Conservation (phyloP, 2,329 filamentous ascomycete genomes). For the Claviceps cyperi region DNA sequence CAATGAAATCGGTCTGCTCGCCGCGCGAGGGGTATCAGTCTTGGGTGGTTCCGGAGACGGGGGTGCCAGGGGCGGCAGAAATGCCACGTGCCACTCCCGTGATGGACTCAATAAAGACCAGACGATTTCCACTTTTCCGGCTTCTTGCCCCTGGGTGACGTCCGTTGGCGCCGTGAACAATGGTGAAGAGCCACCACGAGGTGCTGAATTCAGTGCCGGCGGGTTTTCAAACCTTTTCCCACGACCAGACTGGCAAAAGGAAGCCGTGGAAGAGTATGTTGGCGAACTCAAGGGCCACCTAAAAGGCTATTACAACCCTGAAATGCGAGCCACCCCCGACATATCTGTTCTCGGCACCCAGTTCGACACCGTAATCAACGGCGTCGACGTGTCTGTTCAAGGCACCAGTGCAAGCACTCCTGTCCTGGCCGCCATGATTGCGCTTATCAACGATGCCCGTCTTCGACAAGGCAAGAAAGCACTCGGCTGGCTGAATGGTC, state of each 20-base stretch:
- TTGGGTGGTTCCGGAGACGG: conserved; percentile 38
- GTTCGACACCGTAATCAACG: conserved; percentile 27
- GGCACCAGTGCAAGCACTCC: conserved; percentile 40
- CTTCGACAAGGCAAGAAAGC: conserved; percentile 30
- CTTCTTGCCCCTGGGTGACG: conserved; percentile 54
- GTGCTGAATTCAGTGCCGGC: conserved; percentile 31
- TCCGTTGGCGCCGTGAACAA: conserved; percentile 44
- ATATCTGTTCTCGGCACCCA: conserved; percentile 42
- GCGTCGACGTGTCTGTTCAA: conserved; percentile 14
- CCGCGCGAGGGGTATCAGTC: conserved; percentile 36
- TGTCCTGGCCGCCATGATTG: conserved; percentile 38
- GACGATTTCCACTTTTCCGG: conserved; percentile 49
- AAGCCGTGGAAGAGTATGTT: conserved; percentile 26
- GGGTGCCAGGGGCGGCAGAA: conserved; percentile 27
- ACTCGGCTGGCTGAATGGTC: conserved; percentile 39
- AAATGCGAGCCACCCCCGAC: conserved; percentile 35
- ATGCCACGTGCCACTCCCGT: conserved; percentile 41
- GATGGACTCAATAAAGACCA: conserved; percentile 40
- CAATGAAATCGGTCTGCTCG: conserved; percentile 36
- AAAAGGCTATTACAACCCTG: conserved; percentile 27
- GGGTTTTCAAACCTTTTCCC: conserved; percentile 39
- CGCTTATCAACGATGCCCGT: conserved; percentile 39
- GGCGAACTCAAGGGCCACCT: conserved; percentile 26
- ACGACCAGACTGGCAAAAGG: conserved; percentile 30
- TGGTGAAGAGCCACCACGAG: conserved; percentile 22